Evolutionary conservation across 176 grass and related monocot genomes (phyloP), one percentile per base, ranked within the genome.

Genomic region (Triticum turgidum): DNA sequence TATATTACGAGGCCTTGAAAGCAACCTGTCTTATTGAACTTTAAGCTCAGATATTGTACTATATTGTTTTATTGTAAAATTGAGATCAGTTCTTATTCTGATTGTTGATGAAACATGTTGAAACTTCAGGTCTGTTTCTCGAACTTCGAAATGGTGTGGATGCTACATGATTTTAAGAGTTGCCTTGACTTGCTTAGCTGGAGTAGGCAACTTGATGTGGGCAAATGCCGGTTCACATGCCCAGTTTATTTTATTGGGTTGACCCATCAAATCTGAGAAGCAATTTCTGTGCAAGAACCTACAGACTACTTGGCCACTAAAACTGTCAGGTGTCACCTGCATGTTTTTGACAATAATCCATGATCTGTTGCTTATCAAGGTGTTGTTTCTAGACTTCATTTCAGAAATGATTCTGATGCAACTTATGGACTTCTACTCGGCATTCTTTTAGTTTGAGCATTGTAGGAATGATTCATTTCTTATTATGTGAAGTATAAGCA

Each of bases 1-100:
- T 90, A 34, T 34, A 34, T 49, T 80, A 62, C 51, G 12, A 77
- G 76, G 77, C 89, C 77, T 70, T 32, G 74, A 76, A 91, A 91
- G 71, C 47, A 81, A 61, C 22, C 61, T 84, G 77, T 45, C 76
- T 41, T 73, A 75, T 22, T 14, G 37, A 81, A 86, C 70, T 70
- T 69, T 32, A 34, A 61, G 14, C 7, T 62, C n/a, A 67, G 69
- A 88, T 76, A 87, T 88, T 91, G 77, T 34, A 34, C 33, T 34
- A 4, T 88, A 84, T 81, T 68, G 30, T 38, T 87, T 88, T 11
- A 77, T 88, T 77, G 80, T 81, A 62, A 80, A 61, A 74, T 75
- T 11, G 9, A 76, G 7, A n/a, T 32, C 30, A 34, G 0, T 3
- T 3, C 24, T 84, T 80, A 6, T 35, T 61, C 49, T 47, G 68